A percentile compares a stretch with the other conserved stretches of the same genome.
Conservation (phyloP, 1,139 yeast species). For the Taphrina confusa region DNA sequence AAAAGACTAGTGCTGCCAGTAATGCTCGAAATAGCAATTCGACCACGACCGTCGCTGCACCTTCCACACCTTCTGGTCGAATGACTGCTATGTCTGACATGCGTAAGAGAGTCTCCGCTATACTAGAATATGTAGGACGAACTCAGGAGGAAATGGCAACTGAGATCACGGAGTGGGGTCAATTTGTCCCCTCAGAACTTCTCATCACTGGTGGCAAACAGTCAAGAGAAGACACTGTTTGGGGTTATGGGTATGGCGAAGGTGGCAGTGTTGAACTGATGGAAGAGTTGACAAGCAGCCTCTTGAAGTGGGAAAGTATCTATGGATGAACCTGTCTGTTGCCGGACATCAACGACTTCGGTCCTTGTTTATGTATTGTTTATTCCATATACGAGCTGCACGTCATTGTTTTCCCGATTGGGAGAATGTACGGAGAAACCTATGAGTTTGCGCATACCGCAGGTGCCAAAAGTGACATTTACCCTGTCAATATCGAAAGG, state of each 20-base stretch:
- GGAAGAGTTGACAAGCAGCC: constrained; percentile 68
- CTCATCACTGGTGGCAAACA: neutral
- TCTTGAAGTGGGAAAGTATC: constrained; percentile 74
- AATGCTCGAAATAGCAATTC: constrained; percentile 5
- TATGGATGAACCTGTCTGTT: constrained; percentile 58
- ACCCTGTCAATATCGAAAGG: no score
- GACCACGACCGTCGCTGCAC: constrained; percentile 26
- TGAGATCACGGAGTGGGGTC: constrained; percentile 59
- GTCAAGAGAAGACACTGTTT: constrained; percentile 39
- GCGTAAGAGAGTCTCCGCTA: constrained; percentile 84
- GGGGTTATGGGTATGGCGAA: constrained; percentile 53
- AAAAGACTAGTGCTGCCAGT: constrained; percentile 13
- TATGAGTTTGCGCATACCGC: no score
- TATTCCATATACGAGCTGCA: no score
- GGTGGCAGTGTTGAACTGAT: constrained; percentile 62
- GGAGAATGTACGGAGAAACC: no score
- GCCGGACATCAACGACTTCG: no score
- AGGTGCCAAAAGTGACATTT: no score
- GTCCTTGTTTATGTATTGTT: no score
- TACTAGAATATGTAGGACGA: constrained; percentile 82
- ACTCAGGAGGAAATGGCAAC: constrained; percentile 77
- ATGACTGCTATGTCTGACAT: constrained; percentile 64
- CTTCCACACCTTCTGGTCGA: constrained; percentile 32
- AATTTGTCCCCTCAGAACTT: neutral
- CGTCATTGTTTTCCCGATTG: no score